Base-by-base conservation (phyloP, 2,329 filamentous ascomycete species). In the Saccharata proteae region DNA sequence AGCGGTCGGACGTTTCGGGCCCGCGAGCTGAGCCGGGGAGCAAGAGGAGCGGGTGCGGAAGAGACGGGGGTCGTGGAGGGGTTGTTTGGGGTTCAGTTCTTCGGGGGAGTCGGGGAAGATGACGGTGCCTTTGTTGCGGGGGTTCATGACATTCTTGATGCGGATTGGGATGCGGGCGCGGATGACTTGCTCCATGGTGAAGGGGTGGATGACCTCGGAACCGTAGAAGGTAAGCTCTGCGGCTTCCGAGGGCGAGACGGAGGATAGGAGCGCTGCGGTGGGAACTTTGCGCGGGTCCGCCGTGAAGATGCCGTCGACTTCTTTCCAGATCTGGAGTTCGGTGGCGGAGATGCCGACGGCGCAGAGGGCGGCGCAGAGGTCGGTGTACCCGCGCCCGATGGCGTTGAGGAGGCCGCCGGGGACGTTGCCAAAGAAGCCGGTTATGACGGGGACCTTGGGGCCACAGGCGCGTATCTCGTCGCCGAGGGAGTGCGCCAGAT, bases 321-420 rank as follows among this genome's bases (percentile, higher is more conserved):
- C 90, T 62, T 98, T 98, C 90, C 90, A 96, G 40, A 98, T 81
- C 57, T 98, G 90, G 31, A 98, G 69, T 56, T 98, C 90, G 32
- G 78, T 65, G 1, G 90, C 90, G 45, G 74, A 67, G n/a, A 92
- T 64, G 4, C 85, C 88, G 7, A 98, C 88, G 2, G 90, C 85
- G 30, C 86, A 78, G 11, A 98, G 66, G 5, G 90, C 86, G 9
- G 90, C 88, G 54, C 90, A 96, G 27, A 98, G 71, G 57, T 98
- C 90, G 7, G 90, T 96, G 58, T 98, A 98, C 17, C 90, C 90
- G 45, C 90, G 79, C 13, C 90, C 90, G 40, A 98, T 82, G 44
- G 92, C 80, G 45, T 88, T 81, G 45, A 98, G 74, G 35, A 98
- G 68, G 38, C 86, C 88, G 10, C 86, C 86, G 0, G 88, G 88